Conservation (phyloP, 331 rosid genomes). For the Dryas integrifolia region DNA sequence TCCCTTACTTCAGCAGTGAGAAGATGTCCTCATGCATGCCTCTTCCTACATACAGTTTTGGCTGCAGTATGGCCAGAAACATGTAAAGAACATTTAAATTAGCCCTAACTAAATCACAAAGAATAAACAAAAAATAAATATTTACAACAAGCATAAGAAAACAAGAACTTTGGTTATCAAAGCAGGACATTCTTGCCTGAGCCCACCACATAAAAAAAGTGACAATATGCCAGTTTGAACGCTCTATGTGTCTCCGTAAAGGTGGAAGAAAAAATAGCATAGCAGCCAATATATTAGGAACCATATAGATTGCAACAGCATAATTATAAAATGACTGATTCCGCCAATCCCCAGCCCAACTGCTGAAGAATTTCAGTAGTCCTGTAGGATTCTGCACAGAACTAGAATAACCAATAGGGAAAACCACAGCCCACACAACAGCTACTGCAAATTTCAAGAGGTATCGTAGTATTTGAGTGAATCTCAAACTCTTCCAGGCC, state of each 20-base stretch:
- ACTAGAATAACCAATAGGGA: conserved; percentile 74
- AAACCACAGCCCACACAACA: conserved; percentile 80
- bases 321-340: conserved; percentile 62
- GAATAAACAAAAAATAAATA: neutral
- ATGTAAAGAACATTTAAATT: conserved; percentile 21
- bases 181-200: conserved; percentile 59
- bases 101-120: conserved; percentile 14
- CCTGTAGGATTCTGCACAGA: conserved; percentile 78
- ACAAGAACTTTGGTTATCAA: conserved; percentile 13
- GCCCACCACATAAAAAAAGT: conserved; percentile 96
- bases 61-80: conserved; percentile 58
- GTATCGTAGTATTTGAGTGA: conserved; percentile 75
- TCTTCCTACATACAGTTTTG: conserved; percentile 80
- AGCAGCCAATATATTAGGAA: conserved; percentile 77
- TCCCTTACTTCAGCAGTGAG: conserved; percentile 74
- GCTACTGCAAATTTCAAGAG: conserved; percentile 80
- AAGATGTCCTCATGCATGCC: conserved; percentile 89
- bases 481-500: conserved; percentile 89
- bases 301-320: conserved; percentile 60
- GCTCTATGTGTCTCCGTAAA: conserved; percentile 69
- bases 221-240: conserved; percentile 62
- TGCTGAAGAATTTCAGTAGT: conserved; percentile 64
- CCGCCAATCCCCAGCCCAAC: conserved; percentile 87
- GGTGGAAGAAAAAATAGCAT: conserved; percentile 86
- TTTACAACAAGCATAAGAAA: conserved; percentile 9